A percentile compares a stretch with the other conserved stretches of the same genome.
Evolutionary conservation across 768 basidiomycete species (phyloP).

Genomic region (Zangia roseola): DNA sequence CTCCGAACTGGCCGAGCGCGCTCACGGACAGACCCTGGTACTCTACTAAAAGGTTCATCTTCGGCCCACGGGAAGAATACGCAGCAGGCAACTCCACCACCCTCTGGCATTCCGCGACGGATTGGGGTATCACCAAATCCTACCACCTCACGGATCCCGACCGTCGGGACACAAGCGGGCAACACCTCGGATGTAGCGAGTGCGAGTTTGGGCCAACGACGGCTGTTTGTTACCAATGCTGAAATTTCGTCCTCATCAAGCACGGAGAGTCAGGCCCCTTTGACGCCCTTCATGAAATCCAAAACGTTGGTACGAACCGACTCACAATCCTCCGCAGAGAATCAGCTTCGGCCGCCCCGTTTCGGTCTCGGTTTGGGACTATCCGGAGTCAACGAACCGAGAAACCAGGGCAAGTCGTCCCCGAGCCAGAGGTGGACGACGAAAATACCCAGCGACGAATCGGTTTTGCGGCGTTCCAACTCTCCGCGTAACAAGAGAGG

Average conservation of each 20-base stretch:
- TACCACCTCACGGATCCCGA: constrained; percentile 11
- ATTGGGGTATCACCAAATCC: constrained; percentile 15
- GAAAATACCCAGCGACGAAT: constrained; percentile 6
- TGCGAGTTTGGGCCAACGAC: constrained; percentile 32
- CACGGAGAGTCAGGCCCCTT: constrained; percentile 37
- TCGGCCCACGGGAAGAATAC: constrained; percentile 2
- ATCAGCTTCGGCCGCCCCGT: constrained; percentile 23
- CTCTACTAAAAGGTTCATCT: constrained; percentile 9
- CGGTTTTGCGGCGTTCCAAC: constrained; percentile 2
- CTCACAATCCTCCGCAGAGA: constrained; percentile 21
- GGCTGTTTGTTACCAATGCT: constrained; percentile 45
- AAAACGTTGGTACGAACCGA: constrained; percentile 19
- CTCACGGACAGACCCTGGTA: constrained; percentile 31
- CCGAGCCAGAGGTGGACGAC: constrained; percentile 16
- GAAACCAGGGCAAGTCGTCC: constrained; percentile 6
- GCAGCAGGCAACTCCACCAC: constrained; percentile 11
- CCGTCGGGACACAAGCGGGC: constrained; percentile 1
- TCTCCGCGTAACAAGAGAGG: constrained; percentile 9
- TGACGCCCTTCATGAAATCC: constrained; percentile 14
- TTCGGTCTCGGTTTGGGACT: constrained; percentile 32
- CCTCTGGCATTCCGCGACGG: constrained; percentile 29
- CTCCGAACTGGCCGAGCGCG: constrained; percentile 25
- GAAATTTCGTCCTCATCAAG: constrained; percentile 42
- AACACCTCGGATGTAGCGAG: constrained; percentile 32
- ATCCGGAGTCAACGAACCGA: constrained; percentile 12